Evolutionary conservation across 2,329 filamentous ascomycete genomes (phyloP).

Genomic region (Nakataea oryzae): DNA sequence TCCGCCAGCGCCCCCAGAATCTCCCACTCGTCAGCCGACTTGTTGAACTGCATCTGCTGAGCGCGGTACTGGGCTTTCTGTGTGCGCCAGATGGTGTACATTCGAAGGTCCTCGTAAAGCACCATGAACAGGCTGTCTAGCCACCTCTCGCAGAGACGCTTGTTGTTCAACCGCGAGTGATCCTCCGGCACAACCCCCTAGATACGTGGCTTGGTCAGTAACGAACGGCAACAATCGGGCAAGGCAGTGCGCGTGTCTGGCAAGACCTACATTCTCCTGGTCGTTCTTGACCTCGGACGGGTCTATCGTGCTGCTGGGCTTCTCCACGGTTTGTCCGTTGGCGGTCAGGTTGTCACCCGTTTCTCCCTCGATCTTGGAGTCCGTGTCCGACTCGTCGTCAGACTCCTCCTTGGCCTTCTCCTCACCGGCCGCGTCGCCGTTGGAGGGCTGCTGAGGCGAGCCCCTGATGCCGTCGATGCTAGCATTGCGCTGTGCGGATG

Average conservation of each 20-base stretch:
- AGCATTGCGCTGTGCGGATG: constrained; percentile 46
- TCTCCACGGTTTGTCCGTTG: constrained; percentile 47
- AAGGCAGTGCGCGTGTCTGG: neutral
- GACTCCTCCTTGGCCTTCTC: constrained; percentile 22
- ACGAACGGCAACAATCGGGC: neutral
- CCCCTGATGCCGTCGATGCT: constrained; percentile 71
- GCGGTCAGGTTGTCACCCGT: constrained; percentile 7
- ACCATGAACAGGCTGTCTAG: constrained; percentile 99
- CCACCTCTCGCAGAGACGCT: constrained; percentile 94
- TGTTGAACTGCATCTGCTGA: constrained; percentile 91
- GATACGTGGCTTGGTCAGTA: neutral
- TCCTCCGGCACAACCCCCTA: constrained; percentile 56
- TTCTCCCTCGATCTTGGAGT: constrained; percentile 13
- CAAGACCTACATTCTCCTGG: constrained; percentile 51
- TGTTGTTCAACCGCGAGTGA: constrained; percentile 87
- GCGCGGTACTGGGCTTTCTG: constrained; percentile 94
- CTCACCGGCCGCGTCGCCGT: constrained; percentile 26
- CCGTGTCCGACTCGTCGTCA: constrained; percentile 13
- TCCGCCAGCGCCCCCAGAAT: constrained; percentile 89
- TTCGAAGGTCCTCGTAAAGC: constrained; percentile 90
- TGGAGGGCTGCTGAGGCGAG: constrained; percentile 49
- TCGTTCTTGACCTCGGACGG: constrained; percentile 66
- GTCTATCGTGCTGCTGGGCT: constrained; percentile 68
- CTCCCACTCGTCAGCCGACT: constrained; percentile 96
- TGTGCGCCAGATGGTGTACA: constrained; percentile 98